Evolutionary conservation across 164 flowering plant genomes (phyloP).

Genomic region (Chimonanthus praecox): DNA sequence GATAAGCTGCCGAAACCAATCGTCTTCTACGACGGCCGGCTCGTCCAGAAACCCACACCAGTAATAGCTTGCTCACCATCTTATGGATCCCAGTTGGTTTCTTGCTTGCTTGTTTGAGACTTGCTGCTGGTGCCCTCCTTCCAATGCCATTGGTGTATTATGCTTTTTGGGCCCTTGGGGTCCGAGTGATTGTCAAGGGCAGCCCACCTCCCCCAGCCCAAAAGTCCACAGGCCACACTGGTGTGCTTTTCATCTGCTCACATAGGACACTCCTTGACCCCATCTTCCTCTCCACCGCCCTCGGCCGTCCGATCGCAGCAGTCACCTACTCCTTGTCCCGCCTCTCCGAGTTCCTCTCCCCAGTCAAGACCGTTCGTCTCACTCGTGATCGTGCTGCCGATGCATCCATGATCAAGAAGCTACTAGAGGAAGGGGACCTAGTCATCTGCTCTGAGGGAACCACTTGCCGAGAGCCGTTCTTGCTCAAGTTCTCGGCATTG

Average conservation of each 20-base stretch:
- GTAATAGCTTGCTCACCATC: slow-evolving; percentile 52
- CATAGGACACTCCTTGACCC: slow-evolving; percentile 63
- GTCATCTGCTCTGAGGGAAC: slow-evolving; percentile 76
- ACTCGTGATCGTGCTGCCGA: slow-evolving; percentile 47
- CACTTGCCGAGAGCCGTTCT: slow-evolving; percentile 63
- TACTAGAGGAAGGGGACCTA: slow-evolving; percentile 52
- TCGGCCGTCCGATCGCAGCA: slow-evolving; percentile 49
- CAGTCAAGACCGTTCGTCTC: slow-evolving; percentile 62
- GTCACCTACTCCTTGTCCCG: slow-evolving; percentile 61
- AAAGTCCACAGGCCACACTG: slow-evolving; percentile 28
- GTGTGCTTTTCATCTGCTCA: slow-evolving; percentile 61
- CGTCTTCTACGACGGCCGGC: slow-evolving; percentile 79
- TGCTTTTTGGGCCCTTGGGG: slow-evolving; percentile 51
- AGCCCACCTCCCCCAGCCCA: slow-evolving; percentile 46
- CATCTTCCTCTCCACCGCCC: slow-evolving; percentile 45
- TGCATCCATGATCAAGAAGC: slow-evolving; percentile 53
- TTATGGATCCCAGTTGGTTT: slow-evolving; percentile 77
- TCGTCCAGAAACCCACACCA: slow-evolving; percentile 77
- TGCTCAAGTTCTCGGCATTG: slow-evolving; percentile 51
- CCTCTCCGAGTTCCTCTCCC: slow-evolving; percentile 61
- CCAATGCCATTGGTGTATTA: slow-evolving; percentile 50
- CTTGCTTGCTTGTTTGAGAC: slow-evolving; percentile 39
- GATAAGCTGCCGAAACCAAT: slow-evolving; percentile 45
- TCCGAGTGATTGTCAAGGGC: slow-evolving; percentile 47
- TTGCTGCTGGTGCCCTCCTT: slow-evolving; percentile 47